Evolutionary conservation across 169 alveolate genomes (phyloP), one percentile per base, ranked within the genome.

Genomic region (Cryptosporidium sp.): DNA sequence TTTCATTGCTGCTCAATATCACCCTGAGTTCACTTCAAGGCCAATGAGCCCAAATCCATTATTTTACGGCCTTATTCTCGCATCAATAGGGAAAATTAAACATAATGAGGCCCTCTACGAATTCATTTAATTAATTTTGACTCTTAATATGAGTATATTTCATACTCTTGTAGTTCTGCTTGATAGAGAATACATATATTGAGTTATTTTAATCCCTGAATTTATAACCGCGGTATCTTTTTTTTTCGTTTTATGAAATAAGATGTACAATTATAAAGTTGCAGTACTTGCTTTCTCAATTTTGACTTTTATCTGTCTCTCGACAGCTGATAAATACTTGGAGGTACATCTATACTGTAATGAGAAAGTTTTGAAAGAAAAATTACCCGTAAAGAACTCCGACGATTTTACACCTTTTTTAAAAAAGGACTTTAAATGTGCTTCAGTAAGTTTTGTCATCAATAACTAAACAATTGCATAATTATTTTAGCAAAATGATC

Each of bases 21-120:
- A 98, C 91, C 99, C 99, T 21, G 99, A 98, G 93, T 96, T 97
- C 93, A 94, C 93, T 18, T 95, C 98, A 4, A 92, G 95, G 67
- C 97, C 97, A 56, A 93, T 96, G 85, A 92, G 70, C 58, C 98
- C 98, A 18, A 93, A 95, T 45, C 98, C 98, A 9, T 87, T 94
- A 33, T 96, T 94, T 91, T 87, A 94, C 35, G 97, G 95, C 16
- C 93, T 96, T 58, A 69, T 96, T 45, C 91, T 94, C 39, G 97
- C 98, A 6, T 91, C 96, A 44, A 92, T 94, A 91, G 94, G 94
- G 60, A 92, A 80, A 48, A 80, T 80, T 62, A 60, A 62, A 31
- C 89, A 80, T 39, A 80, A 80, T 62, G 65, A 65, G 29, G 80
- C 35, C 16, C 0, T 26, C 7, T 80, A 80, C 39, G 68, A 80